Evolutionary conservation across 805 yeast genomes (phyloP).

Genomic region (Saturnispora diversa): DNA sequence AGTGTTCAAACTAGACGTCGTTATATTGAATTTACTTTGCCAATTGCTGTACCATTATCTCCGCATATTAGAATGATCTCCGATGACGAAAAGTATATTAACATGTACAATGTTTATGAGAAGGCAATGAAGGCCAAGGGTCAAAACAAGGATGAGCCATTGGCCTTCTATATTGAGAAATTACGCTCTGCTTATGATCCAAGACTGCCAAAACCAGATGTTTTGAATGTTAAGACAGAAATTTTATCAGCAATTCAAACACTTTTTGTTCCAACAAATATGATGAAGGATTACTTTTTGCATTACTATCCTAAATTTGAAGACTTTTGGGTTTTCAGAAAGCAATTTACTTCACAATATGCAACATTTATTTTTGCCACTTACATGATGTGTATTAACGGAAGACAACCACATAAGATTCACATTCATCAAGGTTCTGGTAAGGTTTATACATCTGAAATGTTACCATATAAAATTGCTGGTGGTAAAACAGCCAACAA

Average conservation of each 20-base stretch:
- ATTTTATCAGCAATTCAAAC: conserved; percentile 87
- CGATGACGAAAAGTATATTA: conserved; percentile 69
- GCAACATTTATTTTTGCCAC: conserved; percentile 90
- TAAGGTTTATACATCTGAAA: conserved; percentile 86
- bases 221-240: conserved; percentile 81
- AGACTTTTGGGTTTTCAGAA: conserved; percentile 95
- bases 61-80: conserved; percentile 88
- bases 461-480: conserved; percentile 83
- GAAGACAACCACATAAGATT: conserved; percentile 90
- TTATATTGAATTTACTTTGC: conserved; percentile 75
- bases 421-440: conserved; percentile 77
- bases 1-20: conserved; percentile 87
- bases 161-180: conserved; percentile 77
- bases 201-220: conserved; percentile 86
- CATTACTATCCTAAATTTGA: conserved; percentile 67
- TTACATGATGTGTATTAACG: conserved; percentile 87
- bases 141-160: conserved; percentile 80
- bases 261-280: conserved; percentile 73
- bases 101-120: conserved; percentile 80
- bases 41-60: conserved; percentile 87
- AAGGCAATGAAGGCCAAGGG: conserved; percentile 68
- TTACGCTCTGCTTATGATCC: conserved; percentile 91
- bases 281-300: conserved; percentile 71
- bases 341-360: conserved; percentile 89
- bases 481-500: conserved; percentile 36